Evolutionary conservation across 1,284 basidiomycete genomes (phyloP), one percentile per base, ranked within the genome.

Genomic region (Termitomyces sp.): DNA sequence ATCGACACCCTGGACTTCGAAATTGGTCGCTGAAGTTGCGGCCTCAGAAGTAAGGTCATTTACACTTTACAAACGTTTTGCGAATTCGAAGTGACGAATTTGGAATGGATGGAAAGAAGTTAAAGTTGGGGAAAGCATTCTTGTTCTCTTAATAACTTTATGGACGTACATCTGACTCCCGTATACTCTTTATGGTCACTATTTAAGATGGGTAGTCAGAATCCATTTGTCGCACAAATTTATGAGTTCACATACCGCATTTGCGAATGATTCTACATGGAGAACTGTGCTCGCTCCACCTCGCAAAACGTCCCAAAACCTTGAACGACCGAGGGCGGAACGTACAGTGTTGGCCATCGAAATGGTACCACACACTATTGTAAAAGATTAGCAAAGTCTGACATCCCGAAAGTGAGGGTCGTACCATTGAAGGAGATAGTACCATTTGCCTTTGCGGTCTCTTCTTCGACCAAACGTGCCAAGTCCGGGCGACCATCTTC

Each of bases 271-370:
- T 44, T 70, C 68, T 10, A 69, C 57, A 52, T 68, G 66, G 19
- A 70, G 55, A 14, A 55, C 55, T 16, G 68, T 59, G 19, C 61
- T 63, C n/a, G 67, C 64, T 7, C 64, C 68, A 7, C 67, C 67
- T 44, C 57, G 56, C 19, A 70, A 42, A 11, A 70, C 57, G 35
- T 68, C 66, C 54, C 58, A 41, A 10, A 60, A 57, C 3, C 68
- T 59, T n/a, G 64, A 62, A 9, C 38, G 37, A 19, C 66, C 58
- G 21, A 67, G 40, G 1, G 63, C 62, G 2, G 54, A 50, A 13
- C 62, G 56, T 3, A 65, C 66, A 2, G 59, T 47, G n/a, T 56
- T 50, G 0, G 62, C 53, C 13, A 68, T 52, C 1, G 55, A 49
- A 21, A 53, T 51, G 0, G 63, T 60, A 3, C 66, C 68, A 31